These are phyloP conservation scores for Lactarius evosmus DNA, from an alignment of 768 basidiomycete genomes.

Conservation along the genomic window DNA sequence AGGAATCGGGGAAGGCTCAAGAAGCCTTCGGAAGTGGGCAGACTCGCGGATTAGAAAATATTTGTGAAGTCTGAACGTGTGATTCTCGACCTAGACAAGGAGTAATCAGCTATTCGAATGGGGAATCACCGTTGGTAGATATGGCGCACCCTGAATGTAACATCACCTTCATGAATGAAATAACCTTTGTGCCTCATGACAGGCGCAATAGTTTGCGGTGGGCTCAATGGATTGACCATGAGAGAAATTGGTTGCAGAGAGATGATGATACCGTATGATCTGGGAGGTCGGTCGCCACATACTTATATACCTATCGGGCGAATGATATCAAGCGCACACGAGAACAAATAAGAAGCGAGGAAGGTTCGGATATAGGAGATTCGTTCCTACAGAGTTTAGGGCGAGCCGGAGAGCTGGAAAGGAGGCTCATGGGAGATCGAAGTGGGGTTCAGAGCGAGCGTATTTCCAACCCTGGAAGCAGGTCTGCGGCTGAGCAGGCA, in stretches of 20 bases:
- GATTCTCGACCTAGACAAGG: slow-evolving; percentile 30
- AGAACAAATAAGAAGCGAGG: slow-evolving; percentile 1
- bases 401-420: neutral
- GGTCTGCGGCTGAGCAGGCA: slow-evolving; percentile 12
- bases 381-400: slow-evolving; percentile 2
- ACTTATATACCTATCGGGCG: slow-evolving; percentile 14
- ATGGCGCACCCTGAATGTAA: slow-evolving; percentile 8
- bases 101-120: slow-evolving; percentile 5
- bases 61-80: slow-evolving; percentile 15
- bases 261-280: slow-evolving; percentile 4
- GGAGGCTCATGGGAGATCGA: slow-evolving; percentile 7
- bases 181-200: slow-evolving; percentile 10
- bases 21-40: slow-evolving; percentile 2
- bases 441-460: slow-evolving; percentile 11
- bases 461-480: slow-evolving; percentile 16
- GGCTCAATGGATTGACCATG: slow-evolving; percentile 8
- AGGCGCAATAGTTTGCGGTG: neutral
- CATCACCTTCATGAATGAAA: slow-evolving; percentile 19
- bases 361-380: slow-evolving; percentile 2
- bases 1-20: neutral
- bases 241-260: neutral
- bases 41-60: slow-evolving; percentile 23
- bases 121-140: neutral
- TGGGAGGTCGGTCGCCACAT: slow-evolving; percentile 1
- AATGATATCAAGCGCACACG: slow-evolving; percentile 3